phyloP scores from a whole-genome alignment of 2,329 filamentous ascomycete genomes.

The Botrytis elliptica region DNA sequence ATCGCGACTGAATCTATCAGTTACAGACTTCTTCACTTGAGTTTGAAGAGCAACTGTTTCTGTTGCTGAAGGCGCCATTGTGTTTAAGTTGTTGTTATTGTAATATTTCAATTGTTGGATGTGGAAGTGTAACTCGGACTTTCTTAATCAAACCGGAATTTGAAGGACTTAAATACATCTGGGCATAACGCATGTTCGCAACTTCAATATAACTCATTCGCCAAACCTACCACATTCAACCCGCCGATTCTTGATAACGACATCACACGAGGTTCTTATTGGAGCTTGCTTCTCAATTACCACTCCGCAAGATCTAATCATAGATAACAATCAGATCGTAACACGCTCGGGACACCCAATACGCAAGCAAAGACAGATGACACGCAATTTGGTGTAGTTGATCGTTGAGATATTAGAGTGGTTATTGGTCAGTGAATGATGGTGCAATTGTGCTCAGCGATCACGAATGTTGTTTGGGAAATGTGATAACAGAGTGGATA shows the following conservation, averaged over 20 bases:
- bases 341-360: neutral
- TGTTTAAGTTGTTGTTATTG: neutral
- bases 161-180: constrained; percentile 10
- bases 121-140: neutral
- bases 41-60: constrained; percentile 31
- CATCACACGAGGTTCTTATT: constrained; percentile 18
- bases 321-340: neutral
- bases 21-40: constrained; percentile 20
- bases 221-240: constrained; percentile 4
- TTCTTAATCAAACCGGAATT: neutral
- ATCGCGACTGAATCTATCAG: constrained; percentile 29
- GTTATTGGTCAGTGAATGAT: constrained; percentile 18
- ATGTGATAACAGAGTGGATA: neutral
- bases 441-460: constrained; percentile 18
- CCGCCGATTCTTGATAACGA: constrained; percentile 17
- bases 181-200: neutral
- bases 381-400: neutral
- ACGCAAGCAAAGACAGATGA: constrained; percentile 9
- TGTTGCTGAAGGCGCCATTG: constrained; percentile 37
- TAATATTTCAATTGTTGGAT: neutral
- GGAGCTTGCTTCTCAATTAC: neutral
- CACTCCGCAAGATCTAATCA: constrained; percentile 2
- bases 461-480: constrained; percentile 13
- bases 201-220: neutral
- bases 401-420: constrained; percentile 6